These are phyloP conservation scores for Limnomonas spitsbergensis DNA, from an alignment of 139 green algal genomes.

Conservation along the genomic window DNA sequence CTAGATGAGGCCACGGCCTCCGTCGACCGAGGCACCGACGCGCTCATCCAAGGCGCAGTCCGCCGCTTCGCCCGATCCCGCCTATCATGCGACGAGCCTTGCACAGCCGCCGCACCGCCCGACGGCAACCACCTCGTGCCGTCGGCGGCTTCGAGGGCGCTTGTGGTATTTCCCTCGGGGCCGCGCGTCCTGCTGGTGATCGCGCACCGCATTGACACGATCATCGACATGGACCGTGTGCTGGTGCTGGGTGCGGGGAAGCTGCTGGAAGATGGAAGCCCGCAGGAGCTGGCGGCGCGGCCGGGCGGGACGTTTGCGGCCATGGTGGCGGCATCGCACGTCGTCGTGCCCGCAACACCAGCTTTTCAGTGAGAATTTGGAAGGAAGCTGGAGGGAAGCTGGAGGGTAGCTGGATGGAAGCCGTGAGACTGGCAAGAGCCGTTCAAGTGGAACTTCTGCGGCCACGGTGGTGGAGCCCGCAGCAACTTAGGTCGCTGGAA, in stretches of 20 bases:
- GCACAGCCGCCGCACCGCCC: neutral
- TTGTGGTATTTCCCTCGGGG: neutral
- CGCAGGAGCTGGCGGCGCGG: slow-evolving; percentile 41
- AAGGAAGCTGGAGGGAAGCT: too few species aligned
- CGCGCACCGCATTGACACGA: slow-evolving; percentile 78
- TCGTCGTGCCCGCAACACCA: neutral
- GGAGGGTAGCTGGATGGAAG: too few species aligned
- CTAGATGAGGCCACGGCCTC: slow-evolving; percentile 58
- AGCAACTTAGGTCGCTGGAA: too few species aligned
- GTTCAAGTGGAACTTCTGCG: too few species aligned
- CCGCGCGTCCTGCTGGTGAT: slow-evolving; percentile 77
- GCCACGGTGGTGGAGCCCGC: too few species aligned
- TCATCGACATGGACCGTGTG: slow-evolving; percentile 81
- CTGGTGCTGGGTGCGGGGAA: slow-evolving; percentile 67
- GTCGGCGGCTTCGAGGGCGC: neutral
- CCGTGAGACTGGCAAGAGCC: too few species aligned
- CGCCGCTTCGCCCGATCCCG: slow-evolving; percentile 7
- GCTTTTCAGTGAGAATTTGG: too few species aligned
- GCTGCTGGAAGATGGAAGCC: slow-evolving; percentile 66
- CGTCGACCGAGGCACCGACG: slow-evolving; percentile 80
- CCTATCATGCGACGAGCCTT: slow-evolving; percentile 7
- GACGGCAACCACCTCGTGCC: neutral
- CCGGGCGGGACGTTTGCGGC: slow-evolving; percentile 39
- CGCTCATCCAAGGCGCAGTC: slow-evolving; percentile 60
- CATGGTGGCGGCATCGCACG: slow-evolving; percentile 37